Base-by-base conservation (phyloP, 208 protist genomes). In the Balamuthia mandrillaris region DNA sequence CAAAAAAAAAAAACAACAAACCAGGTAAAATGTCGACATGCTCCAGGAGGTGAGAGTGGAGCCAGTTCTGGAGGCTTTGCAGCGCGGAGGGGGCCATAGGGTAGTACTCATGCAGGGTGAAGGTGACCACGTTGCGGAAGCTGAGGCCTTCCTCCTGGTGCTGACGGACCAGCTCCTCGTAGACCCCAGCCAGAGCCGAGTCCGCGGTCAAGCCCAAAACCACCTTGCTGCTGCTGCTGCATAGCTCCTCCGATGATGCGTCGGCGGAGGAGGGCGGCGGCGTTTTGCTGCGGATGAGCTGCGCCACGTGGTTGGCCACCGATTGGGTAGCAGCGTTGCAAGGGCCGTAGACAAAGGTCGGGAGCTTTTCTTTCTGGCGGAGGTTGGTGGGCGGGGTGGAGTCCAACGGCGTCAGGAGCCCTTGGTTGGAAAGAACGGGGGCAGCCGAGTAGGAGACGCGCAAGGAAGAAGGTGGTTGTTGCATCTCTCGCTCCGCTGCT, bases 31-130 rank as follows among this genome's bases (percentile, higher is more conserved):
- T 85, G 37, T 88, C 44, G 45, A 4, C 16, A 21, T 82, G 18
- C 27, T 84, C 29, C n/a, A 66, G 44, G 41, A 35, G 44, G 49
- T 60, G 41, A 0, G 1, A 51, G 12, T 52, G 49, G 66, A 70
- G 37, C 10, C 44, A 82, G 54, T 29, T 35, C 51, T 87, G 75
- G 31, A 42, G 84, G 63, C 44, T 74, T 61, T 91, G 88, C 33
- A 91, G 70, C 18, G 39, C 31, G 44, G 83, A 29, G 45, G 89
- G 87, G 18, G 88, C 68, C 2, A 78, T 10, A 27, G 41, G 75
- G 44, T 91, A 86, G 63, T 92, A 91, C 65, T 93, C 91, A 63
- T 93, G 86, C 16, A 91, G 51, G 52, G 87, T 89, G 33, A 93
- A 93, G n/a, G 91, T 88, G 0, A 82, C 47, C 5, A 92, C 89